Percentiles rank a stretch among this genome's conserved stretches.
These are phyloP conservation scores for Pseudogymnoascus sp. DNA, from an alignment of 2,329 filamentous ascomycete genomes.

Conservation along the genomic window DNA sequence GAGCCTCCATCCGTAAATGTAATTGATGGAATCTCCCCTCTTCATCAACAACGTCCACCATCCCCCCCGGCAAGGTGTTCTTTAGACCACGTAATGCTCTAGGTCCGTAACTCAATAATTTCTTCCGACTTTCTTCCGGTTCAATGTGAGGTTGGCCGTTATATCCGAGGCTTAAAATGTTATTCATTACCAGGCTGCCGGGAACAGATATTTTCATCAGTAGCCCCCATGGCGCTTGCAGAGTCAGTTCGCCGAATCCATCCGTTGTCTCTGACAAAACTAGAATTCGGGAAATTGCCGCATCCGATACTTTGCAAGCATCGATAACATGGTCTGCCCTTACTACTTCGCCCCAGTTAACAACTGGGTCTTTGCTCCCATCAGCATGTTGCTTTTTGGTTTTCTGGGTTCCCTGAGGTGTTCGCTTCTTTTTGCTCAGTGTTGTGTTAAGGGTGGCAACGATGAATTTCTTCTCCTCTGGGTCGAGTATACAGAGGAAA, in stretches of 20 bases:
- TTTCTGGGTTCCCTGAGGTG: constrained; percentile 10
- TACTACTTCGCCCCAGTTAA: constrained; percentile 22
- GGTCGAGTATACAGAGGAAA: constrained; percentile 63
- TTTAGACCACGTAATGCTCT: constrained; percentile 39
- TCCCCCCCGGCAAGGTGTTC: constrained; percentile 50
- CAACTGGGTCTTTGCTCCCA: constrained; percentile 17
- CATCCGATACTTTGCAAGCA: constrained; percentile 64
- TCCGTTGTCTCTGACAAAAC: constrained; percentile 59
- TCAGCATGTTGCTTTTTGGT: constrained; percentile 17
- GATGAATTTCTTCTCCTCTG: constrained; percentile 58
- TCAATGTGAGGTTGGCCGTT: constrained; percentile 37
- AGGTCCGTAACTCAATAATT: constrained; percentile 37
- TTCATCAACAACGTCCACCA: constrained; percentile 60
- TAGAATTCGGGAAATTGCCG: constrained; percentile 58
- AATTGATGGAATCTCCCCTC: constrained; percentile 57
- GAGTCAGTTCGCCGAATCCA: constrained; percentile 58
- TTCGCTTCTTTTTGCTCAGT: constrained; percentile 18
- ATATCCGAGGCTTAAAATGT: constrained; percentile 52
- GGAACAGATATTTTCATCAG: constrained; percentile 61
- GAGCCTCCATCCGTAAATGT: constrained; percentile 58
- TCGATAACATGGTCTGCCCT: constrained; percentile 62
- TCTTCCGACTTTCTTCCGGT: constrained; percentile 43
- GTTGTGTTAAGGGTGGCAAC: constrained; percentile 55
- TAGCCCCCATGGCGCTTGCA: constrained; percentile 69
- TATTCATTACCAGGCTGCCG: constrained; percentile 47